Percentiles rank a stretch among this genome's conserved stretches.
These are phyloP conservation scores for Saccharomycopsis phalli DNA, from an alignment of 1,139 yeast genomes.

Conservation along the genomic window DNA sequence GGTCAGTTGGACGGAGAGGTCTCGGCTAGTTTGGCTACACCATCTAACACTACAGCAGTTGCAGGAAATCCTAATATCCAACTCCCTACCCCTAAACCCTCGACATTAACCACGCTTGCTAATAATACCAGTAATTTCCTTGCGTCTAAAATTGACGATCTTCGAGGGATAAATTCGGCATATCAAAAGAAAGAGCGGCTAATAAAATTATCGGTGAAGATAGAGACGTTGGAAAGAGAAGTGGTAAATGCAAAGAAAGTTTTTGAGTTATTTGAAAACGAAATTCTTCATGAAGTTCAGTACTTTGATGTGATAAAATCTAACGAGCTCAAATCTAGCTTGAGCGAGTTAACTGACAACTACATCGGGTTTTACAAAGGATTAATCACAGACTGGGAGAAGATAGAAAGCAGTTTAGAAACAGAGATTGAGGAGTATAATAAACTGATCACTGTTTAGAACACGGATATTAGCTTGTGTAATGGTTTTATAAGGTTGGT, in stretches of 20 bases:
- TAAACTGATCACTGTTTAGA: conserved; percentile 5
- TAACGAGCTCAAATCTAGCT: conserved; percentile 61
- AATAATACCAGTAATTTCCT: conserved; percentile 41
- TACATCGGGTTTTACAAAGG: conserved; percentile 69
- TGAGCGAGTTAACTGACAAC: conserved; percentile 63
- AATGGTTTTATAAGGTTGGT: too few relatives aligned
- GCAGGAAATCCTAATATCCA: conserved; percentile 16
- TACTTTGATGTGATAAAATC: conserved; percentile 78
- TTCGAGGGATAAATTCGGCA: conserved; percentile 53
- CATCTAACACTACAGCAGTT: conserved; percentile 14
- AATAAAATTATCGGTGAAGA: conserved; percentile 45
- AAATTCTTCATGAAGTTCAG: conserved; percentile 62
- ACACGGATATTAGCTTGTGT: too few relatives aligned
- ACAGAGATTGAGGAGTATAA: conserved; percentile 17
- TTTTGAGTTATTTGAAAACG: conserved; percentile 60
- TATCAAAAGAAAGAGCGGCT: conserved; percentile 44
- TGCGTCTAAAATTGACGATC: conserved; percentile 47
- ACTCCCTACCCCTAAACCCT: conserved; percentile 18
- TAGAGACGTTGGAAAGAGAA: conserved; percentile 46
- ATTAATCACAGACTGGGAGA: conserved; percentile 67
- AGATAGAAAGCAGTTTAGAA: conserved; percentile 40
- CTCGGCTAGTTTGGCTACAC: conserved; percentile 5
- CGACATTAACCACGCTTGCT: conserved; percentile 18
- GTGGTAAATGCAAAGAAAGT: conserved; percentile 60
- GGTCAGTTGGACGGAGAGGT: conserved; percentile 22